Evolutionary conservation across 2,329 filamentous ascomycete species (phyloP).

Genomic region (Claviceps cyperi): DNA sequence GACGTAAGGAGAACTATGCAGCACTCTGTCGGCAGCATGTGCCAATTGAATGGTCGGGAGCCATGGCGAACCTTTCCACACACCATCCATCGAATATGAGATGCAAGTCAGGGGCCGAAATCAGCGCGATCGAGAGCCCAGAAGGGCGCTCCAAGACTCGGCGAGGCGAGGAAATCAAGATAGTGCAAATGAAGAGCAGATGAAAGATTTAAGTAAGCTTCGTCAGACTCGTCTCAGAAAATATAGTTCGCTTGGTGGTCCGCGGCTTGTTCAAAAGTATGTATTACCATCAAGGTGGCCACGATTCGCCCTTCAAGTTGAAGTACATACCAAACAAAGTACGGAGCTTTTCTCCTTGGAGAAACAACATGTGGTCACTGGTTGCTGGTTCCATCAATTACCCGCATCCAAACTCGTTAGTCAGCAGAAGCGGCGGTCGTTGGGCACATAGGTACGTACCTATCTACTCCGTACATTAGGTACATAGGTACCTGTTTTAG

Average conservation of each 20-base stretch:
- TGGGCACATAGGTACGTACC: no score
- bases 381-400: no score
- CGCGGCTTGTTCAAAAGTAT: no score
- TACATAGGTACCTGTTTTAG: no score
- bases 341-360: background rate
- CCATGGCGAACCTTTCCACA: conserved; percentile 13
- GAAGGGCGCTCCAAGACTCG: background rate
- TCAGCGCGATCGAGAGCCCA: background rate
- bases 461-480: no score
- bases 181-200: background rate
- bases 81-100: conserved; percentile 13
- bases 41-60: conserved; percentile 7
- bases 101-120: background rate
- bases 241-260: background rate
- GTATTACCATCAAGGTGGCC: background rate
- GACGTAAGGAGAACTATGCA: background rate
- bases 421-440: no score
- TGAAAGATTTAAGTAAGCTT: background rate
- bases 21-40: conserved; percentile 9
- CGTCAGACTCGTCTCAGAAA: background rate
- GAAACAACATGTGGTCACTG: no score
- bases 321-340: background rate
- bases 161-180: background rate
- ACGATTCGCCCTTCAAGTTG: background rate
- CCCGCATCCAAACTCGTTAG: no score